Evolutionary conservation across 2,329 filamentous ascomycete genomes (phyloP).

Genomic region (Acephala macrosclerotiorum): DNA sequence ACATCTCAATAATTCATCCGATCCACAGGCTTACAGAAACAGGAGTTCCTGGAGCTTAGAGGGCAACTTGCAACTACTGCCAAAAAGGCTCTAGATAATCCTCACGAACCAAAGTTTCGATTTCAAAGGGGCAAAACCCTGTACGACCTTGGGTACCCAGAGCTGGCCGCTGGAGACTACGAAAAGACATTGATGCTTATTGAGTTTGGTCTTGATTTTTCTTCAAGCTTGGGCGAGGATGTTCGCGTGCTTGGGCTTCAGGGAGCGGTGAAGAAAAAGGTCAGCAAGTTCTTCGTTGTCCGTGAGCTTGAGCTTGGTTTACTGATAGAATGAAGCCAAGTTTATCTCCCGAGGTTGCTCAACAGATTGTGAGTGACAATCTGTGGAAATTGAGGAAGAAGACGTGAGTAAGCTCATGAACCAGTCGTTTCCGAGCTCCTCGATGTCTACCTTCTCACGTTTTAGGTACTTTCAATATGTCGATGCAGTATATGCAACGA

Average conservation of each 20-base stretch:
- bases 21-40: background rate
- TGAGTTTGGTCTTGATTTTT: slow-evolving; percentile 1
- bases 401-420: background rate
- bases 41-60: background rate
- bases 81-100: background rate
- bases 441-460: background rate
- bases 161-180: background rate
- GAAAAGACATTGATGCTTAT: slow-evolving; percentile 4
- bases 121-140: background rate
- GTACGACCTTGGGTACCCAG: background rate
- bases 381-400: background rate
- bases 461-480: background rate
- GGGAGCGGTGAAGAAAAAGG: background rate
- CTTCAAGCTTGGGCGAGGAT: background rate
- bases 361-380: background rate
- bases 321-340: background rate
- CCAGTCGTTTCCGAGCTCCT: background rate
- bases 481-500: background rate
- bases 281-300: background rate
- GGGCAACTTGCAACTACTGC: background rate
- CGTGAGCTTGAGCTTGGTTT: too few relatives aligned
- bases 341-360: background rate
- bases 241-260: background rate
- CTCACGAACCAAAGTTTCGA: slow-evolving; percentile 1
- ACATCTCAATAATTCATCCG: background rate